phyloP scores from a whole-genome alignment of 495 filamentous ascomycete genomes.

The Penicillium desertorum region DNA sequence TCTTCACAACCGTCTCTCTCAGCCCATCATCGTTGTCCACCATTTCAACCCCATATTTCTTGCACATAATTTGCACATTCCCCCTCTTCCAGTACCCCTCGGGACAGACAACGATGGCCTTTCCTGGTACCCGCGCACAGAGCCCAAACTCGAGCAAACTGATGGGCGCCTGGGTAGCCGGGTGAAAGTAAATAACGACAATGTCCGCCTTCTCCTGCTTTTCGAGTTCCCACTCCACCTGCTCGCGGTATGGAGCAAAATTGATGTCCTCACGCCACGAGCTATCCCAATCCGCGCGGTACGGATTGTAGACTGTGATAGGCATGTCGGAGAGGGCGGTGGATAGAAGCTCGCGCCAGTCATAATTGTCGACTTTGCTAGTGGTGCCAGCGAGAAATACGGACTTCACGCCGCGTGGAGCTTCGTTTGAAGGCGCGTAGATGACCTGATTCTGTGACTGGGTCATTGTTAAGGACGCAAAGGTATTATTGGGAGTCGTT shows the following conservation, averaged over 20 bases:
- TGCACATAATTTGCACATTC: constrained; percentile 56
- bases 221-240: constrained; percentile 61
- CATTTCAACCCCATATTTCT: constrained; percentile 30
- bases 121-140: constrained; percentile 36
- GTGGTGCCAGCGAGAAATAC: too few relatives aligned
- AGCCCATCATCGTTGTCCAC: constrained; percentile 16
- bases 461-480: too few relatives aligned
- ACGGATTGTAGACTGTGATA: constrained; percentile 60
- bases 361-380: too few relatives aligned
- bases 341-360: too few relatives aligned
- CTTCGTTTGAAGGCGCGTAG: too few relatives aligned
- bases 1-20: constrained; percentile 1
- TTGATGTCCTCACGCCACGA: constrained; percentile 51
- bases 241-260: constrained; percentile 46
- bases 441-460: too few relatives aligned
- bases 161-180: constrained; percentile 44
- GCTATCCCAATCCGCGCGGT: constrained; percentile 54
- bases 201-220: constrained; percentile 52
- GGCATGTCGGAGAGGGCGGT: constrained; percentile 28
- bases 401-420: too few relatives aligned
- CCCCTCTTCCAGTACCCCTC: constrained; percentile 55
- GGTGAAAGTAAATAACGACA: constrained; percentile 56
- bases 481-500: too few relatives aligned
- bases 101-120: constrained; percentile 53
- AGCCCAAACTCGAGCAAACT: constrained; percentile 56